Percentiles rank a stretch among this genome's conserved stretches.
Conservation (phyloP, 495 filamentous ascomycete species). For the Penicillium turbatum region DNA sequence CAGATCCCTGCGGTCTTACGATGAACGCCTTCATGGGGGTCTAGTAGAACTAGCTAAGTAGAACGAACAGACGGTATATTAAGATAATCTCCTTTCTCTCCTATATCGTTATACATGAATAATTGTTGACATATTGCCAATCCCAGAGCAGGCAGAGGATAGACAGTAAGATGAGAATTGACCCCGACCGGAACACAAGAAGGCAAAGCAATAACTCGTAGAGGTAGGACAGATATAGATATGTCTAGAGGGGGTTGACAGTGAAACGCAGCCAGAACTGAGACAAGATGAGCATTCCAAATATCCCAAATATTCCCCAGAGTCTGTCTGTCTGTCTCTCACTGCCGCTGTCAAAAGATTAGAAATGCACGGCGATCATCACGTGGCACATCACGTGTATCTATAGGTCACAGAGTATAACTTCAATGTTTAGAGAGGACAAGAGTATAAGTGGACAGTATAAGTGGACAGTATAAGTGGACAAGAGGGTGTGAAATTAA, state of each 20-base stretch:
- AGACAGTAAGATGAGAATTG: background rate
- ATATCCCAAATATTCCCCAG: background rate
- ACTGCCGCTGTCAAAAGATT: background rate
- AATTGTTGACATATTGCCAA: background rate
- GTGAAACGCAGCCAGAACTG: background rate
- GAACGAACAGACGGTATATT: background rate
- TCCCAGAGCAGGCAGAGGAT: background rate
- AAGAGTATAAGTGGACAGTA: too few relatives aligned
- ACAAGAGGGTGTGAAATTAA: too few relatives aligned
- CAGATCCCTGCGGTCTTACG: conserved; percentile 11
- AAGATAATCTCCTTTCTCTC: background rate
- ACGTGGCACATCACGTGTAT: conserved; percentile 8
- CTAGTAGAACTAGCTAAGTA: background rate
- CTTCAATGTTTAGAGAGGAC: too few relatives aligned
- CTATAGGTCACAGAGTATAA: too few relatives aligned
- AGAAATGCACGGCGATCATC: background rate
- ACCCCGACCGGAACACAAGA: too few relatives aligned
- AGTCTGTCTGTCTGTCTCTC: background rate
- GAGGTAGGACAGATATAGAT: background rate
- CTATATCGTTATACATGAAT: too few relatives aligned
- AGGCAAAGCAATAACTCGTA: background rate
- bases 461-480: too few relatives aligned
- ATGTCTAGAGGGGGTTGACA: background rate
- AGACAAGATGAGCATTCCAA: background rate
- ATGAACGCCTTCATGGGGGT: background rate